Evolutionary conservation across 805 yeast genomes (phyloP), one percentile per base, ranked within the genome.

Genomic region (Candida argentea): DNA sequence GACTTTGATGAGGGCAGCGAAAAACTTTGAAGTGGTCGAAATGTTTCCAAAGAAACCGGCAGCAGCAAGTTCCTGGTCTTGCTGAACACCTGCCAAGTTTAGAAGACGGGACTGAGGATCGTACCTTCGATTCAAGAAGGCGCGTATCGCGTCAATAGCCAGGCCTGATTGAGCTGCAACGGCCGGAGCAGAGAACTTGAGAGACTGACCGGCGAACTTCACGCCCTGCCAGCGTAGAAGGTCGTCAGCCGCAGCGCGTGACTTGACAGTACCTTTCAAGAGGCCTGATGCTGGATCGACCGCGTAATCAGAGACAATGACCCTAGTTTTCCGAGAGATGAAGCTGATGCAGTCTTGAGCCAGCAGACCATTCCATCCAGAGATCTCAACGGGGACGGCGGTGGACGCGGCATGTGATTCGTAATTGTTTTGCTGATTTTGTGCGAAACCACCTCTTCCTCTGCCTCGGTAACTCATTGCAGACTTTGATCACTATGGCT

Each of bases 1-100:
- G 6, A 89, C 54, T 47, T 79, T 82, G 80, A 89, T 73, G 38
- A 91, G 56, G 1, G 97, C 97, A 7, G 85, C 80, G 50, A 89
- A 85, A 68, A 86, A 77, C 52, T 89, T 91, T 9, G 87, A 67
- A 19, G 77, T 67, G 1, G 83, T 73, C 7, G 73, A 53, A 10
- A 69, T 57, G 4, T 75, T 57, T 10, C 71, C 67, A 36, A 86
- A 75, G 29, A 84, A 60, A 0, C 94, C 94, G 35, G 66, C 67
- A 12, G 65, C 55, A 8, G 52, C 56, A 22, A 89, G 59, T 7
- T 55, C 61, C 17, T 69, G 77, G 47, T 84, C 97, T 22, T 65
- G 65, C 32, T 70, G 67, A 45, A 86, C 71, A 29, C 58, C 62
- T 4, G 76, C 64, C 27, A 91, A 58, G 45, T 89, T 81, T 32